Conservation (phyloP, 352 stramenopile species). For the Pythium monospermum region DNA sequence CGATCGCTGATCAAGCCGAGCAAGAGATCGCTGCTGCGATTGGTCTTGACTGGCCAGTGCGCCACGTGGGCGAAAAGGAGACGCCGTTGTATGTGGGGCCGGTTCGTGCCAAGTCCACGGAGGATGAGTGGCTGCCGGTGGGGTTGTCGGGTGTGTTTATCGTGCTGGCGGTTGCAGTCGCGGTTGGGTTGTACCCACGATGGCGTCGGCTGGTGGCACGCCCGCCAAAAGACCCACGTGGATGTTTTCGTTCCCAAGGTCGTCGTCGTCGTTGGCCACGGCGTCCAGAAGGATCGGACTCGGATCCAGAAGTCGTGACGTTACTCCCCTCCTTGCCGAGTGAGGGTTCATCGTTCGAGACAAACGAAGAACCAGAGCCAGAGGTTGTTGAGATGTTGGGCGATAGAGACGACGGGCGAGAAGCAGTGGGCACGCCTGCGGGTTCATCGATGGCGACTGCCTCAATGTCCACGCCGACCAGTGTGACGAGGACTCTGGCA, state of each 20-base stretch:
- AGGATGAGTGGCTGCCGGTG: no score
- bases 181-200: conserved; percentile 8
- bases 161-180: conserved; percentile 2
- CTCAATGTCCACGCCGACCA: neutral
- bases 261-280: conserved; percentile 14
- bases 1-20: neutral
- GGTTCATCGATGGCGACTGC: neutral
- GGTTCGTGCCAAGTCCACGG: no score
- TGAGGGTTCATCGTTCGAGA: conserved; percentile 6
- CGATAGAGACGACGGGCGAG: neutral
- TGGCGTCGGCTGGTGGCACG: conserved; percentile 6
- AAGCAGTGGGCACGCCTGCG: no score
- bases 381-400: conserved; percentile 16
- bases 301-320: conserved; percentile 16
- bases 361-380: conserved; percentile 18
- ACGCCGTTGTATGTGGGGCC: no score
- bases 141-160: conserved; percentile 13
- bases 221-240: neutral
- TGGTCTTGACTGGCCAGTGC: neutral
- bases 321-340: conserved; percentile 10
- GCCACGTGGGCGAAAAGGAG: neutral
- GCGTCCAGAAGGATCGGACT: conserved; percentile 4
- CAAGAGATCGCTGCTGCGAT: conserved; percentile 1
- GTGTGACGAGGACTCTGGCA: neutral
- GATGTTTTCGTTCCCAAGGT: neutral